Conservation (phyloP, 768 basidiomycete species). For the Leccinellum rugosiceps region DNA sequence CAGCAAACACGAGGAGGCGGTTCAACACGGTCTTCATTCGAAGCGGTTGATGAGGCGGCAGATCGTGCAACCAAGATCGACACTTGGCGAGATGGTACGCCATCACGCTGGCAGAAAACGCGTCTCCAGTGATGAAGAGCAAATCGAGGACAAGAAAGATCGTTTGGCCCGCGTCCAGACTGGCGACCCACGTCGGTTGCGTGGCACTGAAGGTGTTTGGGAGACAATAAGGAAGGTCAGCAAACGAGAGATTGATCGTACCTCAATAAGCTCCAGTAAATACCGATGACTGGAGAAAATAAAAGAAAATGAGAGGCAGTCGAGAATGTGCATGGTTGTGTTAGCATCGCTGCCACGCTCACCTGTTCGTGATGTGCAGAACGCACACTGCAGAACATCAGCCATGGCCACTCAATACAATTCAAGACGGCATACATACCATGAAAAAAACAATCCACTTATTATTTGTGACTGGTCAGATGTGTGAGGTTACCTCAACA, state of each 20-base stretch:
- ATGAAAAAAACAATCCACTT: constrained; percentile 17
- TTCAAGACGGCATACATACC: constrained; percentile 7
- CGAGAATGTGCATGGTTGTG: neutral
- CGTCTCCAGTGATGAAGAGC: constrained; percentile 24
- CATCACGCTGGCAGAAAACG: constrained; percentile 18
- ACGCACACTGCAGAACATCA: constrained; percentile 5
- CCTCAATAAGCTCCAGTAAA: constrained; percentile 11
- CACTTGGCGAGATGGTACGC: constrained; percentile 18
- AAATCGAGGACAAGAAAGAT: constrained; percentile 18
- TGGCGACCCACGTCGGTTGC: constrained; percentile 9
- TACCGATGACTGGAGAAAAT: constrained; percentile 14
- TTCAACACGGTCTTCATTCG: constrained; percentile 22
- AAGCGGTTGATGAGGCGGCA: neutral
- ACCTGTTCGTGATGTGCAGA: constrained; percentile 23
- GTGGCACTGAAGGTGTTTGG: constrained; percentile 1
- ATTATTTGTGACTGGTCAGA: constrained; percentile 15
- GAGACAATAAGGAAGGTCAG: neutral
- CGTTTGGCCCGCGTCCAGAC: neutral
- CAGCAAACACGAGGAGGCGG: constrained; percentile 20
- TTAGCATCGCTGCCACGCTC: neutral
- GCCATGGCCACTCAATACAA: neutral
- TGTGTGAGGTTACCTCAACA: neutral
- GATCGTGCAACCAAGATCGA: constrained; percentile 4
- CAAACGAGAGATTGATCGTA: neutral
- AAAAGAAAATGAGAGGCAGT: neutral